Evolutionary conservation across 306 rosid genomes (phyloP).

Genomic region (Quercus suber): DNA sequence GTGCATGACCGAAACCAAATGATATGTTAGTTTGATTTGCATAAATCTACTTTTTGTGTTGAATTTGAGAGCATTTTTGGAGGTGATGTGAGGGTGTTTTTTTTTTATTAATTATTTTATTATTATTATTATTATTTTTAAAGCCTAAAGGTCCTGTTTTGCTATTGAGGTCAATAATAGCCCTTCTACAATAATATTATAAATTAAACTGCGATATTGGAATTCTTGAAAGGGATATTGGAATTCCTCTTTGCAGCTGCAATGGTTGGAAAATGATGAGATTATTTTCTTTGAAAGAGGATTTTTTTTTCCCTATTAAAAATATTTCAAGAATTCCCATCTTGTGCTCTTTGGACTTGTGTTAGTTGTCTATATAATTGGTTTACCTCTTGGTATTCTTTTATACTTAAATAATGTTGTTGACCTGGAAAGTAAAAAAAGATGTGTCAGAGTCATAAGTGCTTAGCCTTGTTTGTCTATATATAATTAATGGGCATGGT

Average conservation of each 20-base stretch:
- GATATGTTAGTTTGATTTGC: neutral
- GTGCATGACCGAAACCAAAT: neutral
- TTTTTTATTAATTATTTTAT: too few species aligned
- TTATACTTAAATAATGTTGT: neutral
- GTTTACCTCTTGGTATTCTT: neutral
- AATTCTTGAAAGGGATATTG: neutral
- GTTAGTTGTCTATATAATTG: neutral
- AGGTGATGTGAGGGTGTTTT: neutral
- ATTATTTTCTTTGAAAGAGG: neutral
- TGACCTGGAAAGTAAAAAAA: neutral
- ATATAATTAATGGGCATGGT: neutral
- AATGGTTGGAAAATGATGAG: neutral
- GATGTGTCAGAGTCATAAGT: neutral
- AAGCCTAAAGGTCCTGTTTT: neutral
- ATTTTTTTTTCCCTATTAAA: neutral
- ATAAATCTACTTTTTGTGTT: neutral
- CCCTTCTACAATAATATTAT: neutral
- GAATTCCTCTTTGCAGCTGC: neutral
- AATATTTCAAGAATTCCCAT: neutral
- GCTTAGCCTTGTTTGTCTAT: neutral
- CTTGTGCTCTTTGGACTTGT: neutral
- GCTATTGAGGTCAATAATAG: neutral
- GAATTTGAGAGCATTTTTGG: neutral
- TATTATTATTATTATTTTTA: neutral
- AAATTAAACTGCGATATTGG: neutral